phyloP scores from a whole-genome alignment of 495 filamentous ascomycete genomes.

The Aspergillus funiculosus region DNA sequence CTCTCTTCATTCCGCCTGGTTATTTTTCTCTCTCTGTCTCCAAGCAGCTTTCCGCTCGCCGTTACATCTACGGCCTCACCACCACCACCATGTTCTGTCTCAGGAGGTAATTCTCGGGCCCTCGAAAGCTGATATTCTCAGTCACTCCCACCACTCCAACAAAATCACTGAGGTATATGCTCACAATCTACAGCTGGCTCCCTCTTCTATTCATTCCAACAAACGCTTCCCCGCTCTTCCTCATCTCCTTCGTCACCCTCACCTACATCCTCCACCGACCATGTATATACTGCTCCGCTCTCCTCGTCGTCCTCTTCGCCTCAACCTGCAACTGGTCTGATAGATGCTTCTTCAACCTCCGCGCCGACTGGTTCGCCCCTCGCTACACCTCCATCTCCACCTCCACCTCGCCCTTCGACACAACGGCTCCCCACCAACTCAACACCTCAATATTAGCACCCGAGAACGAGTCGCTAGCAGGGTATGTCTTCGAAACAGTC shows the following conservation, averaged over 20 bases:
- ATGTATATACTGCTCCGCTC: constrained; percentile 84
- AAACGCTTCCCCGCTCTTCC: constrained; percentile 77
- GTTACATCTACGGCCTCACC: constrained; percentile 4
- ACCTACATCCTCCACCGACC: constrained; percentile 88
- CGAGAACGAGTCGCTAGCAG: constrained; percentile 32
- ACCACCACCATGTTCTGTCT: constrained; percentile 70
- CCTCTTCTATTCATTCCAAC: constrained; percentile 50
- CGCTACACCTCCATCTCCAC: constrained; percentile 38
- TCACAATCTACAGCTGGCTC: constrained; percentile 46
- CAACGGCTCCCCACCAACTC: background rate
- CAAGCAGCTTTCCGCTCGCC: constrained; percentile 4
- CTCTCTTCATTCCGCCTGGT: background rate
- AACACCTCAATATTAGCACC: constrained; percentile 18
- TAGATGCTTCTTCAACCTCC: constrained; percentile 80
- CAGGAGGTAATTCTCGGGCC: constrained; percentile 71
- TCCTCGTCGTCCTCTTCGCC: constrained; percentile 81
- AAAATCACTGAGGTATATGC: constrained; percentile 20
- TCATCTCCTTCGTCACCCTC: constrained; percentile 82
- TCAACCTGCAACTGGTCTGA: constrained; percentile 91
- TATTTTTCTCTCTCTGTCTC: background rate
- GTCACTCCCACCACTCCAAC: background rate
- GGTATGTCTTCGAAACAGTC: constrained; percentile 53
- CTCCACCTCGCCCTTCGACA: constrained; percentile 11
- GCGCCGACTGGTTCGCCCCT: constrained; percentile 76
- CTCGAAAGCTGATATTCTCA: background rate